phyloP scores from a whole-genome alignment of 257 asterid genomes.

The Solanum tacnaense region DNA sequence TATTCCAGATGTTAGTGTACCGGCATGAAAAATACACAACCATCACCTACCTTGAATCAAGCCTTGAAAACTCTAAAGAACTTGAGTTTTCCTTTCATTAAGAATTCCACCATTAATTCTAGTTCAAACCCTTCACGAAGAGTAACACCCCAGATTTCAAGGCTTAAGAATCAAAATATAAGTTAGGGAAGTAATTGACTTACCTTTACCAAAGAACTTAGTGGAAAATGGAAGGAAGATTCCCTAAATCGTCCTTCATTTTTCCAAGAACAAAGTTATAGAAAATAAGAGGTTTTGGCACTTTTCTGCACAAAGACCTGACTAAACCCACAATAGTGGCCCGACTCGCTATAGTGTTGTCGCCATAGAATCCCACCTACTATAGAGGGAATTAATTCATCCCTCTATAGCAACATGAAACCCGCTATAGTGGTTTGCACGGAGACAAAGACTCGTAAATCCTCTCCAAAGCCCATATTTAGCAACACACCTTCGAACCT shows the following conservation, averaged over 20 bases:
- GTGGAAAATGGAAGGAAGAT: background rate
- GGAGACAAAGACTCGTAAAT: background rate
- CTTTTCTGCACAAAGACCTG: too few relatives aligned
- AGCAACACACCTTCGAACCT: background rate
- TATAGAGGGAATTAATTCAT: background rate
- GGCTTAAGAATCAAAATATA: background rate
- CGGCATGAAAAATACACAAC: background rate
- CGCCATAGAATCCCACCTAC: background rate
- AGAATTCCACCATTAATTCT: background rate
- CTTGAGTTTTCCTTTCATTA: background rate
- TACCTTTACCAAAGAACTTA: background rate
- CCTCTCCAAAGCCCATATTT: background rate
- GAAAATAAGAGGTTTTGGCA: background rate
- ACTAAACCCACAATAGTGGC: background rate
- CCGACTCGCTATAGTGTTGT: background rate
- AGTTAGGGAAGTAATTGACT: background rate
- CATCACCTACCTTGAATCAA: background rate
- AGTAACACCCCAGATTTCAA: background rate
- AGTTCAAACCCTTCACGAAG: background rate
- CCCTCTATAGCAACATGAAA: background rate
- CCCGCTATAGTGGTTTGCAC: background rate
- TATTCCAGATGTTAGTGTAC: background rate
- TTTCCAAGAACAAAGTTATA: background rate
- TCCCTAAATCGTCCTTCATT: background rate
- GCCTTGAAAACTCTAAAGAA: background rate